phyloP scores from a whole-genome alignment of 2,329 filamentous ascomycete species.

The Aspergillus sergii region DNA sequence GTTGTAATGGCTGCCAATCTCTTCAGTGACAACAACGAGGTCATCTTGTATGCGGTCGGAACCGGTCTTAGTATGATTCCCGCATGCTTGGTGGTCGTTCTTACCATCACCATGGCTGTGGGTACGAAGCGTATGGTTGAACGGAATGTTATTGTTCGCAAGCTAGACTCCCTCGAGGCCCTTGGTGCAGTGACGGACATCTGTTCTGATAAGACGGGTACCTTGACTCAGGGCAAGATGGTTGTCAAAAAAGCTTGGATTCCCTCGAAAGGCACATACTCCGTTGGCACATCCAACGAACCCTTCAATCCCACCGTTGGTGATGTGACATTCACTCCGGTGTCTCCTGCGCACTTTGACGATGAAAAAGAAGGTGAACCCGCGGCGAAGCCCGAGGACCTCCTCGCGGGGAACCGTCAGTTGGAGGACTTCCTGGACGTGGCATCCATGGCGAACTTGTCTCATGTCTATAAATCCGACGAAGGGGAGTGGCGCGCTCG shows the following conservation, averaged over 20 bases:
- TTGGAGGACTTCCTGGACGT: conserved; percentile 61
- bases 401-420: conserved; percentile 46
- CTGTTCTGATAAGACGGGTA: conserved; percentile 60
- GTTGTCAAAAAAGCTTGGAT: conserved; percentile 61
- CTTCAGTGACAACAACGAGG: conserved; percentile 54
- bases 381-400: conserved; percentile 26
- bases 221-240: conserved; percentile 64
- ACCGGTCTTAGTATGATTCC: conserved; percentile 61
- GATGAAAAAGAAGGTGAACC: conserved; percentile 27
- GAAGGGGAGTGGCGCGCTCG: conserved; percentile 60
- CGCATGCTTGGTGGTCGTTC: conserved; percentile 61
- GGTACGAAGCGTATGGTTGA: conserved; percentile 59
- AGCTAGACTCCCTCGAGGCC: conserved; percentile 58
- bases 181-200: conserved; percentile 62
- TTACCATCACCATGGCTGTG: conserved; percentile 66
- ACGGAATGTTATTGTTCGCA: conserved; percentile 57
- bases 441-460: conserved; percentile 65
- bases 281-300: conserved; percentile 55
- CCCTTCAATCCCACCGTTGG: conserved; percentile 60
- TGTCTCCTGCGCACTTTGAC: conserved; percentile 27
- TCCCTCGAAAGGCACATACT: conserved; percentile 58
- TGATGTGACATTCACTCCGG: conserved; percentile 40
- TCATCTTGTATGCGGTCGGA: conserved; percentile 64
- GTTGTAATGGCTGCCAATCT: conserved; percentile 66
- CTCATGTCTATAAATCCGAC: conserved; percentile 59